phyloP scores from a whole-genome alignment of 164 flowering plant genomes.

The Vitis labrusca region DNA sequence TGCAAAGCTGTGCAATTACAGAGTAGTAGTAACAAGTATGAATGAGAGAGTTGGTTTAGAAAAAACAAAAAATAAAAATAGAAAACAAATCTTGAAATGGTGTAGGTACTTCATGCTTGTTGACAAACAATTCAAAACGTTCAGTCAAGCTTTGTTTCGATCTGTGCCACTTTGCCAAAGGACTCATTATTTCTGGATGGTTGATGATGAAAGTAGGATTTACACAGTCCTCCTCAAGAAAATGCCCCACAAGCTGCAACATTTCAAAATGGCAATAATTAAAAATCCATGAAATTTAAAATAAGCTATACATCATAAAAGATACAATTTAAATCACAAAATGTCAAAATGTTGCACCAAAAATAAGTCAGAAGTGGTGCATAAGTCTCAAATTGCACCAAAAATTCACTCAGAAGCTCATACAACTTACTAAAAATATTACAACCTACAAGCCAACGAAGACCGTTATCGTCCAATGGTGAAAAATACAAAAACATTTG shows the following conservation, averaged over 20 bases:
- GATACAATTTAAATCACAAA: too few species aligned
- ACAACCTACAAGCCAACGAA: too few species aligned
- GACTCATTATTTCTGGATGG: conserved; percentile 99
- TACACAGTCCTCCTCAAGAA: conserved; percentile 84
- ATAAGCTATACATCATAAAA: too few species aligned
- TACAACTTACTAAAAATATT: too few species aligned
- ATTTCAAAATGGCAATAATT: neutral
- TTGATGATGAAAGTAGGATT: conserved; percentile 91
- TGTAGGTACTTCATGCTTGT: conserved; percentile 76
- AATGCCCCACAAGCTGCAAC: conserved; percentile 95
- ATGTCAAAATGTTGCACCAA: too few species aligned
- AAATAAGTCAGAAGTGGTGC: too few species aligned
- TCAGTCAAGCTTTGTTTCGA: conserved; percentile 86
- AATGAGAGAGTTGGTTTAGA: neutral
- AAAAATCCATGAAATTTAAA: too few species aligned
- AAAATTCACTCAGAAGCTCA: too few species aligned
- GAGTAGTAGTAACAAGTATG: neutral
- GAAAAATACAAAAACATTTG: too few species aligned
- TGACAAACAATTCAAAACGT: conserved; percentile 87
- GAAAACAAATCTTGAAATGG: neutral
- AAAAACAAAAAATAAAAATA: conserved; percentile 1
- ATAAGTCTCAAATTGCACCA: too few species aligned
- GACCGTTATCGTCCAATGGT: too few species aligned
- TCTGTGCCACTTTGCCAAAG: conserved; percentile 96
- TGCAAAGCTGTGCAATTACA: conserved; percentile 61